These are phyloP conservation scores for Choanephora cucurbitarum DNA, from an alignment of 371 early-diverging fungal genomes.

Conservation along the genomic window DNA sequence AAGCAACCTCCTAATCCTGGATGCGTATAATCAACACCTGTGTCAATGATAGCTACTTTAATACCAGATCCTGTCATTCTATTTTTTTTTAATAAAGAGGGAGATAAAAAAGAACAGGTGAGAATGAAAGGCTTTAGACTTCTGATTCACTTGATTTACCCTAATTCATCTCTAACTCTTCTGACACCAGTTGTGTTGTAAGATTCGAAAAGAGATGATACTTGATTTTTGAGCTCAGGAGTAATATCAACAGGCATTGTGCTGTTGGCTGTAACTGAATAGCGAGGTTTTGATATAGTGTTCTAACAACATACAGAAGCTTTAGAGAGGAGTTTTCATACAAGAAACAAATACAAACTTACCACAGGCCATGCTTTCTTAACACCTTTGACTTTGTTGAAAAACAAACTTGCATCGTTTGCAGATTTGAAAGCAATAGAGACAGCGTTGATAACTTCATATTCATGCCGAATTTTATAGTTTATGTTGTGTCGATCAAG, in stretches of 20 bases:
- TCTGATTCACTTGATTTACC: slow-evolving; percentile 27
- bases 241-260: not conserved
- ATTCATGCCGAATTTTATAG: slow-evolving; percentile 40
- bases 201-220: slow-evolving; percentile 26
- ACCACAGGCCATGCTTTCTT: slow-evolving; percentile 51
- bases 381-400: slow-evolving; percentile 27
- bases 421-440: slow-evolving; percentile 35
- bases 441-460: slow-evolving; percentile 40
- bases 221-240: not conserved
- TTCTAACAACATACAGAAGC: slow-evolving; percentile 10
- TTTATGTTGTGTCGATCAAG: slow-evolving; percentile 29
- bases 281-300: slow-evolving; percentile 19
- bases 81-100: too few relatives aligned
- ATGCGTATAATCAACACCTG: slow-evolving; percentile 67
- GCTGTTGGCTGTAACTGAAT: not conserved
- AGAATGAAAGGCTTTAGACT: too few relatives aligned
- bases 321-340: not conserved
- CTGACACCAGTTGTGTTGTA: slow-evolving; percentile 42
- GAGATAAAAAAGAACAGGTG: too few relatives aligned
- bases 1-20: slow-evolving; percentile 76
- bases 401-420: slow-evolving; percentile 26
- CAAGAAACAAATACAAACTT: not conserved
- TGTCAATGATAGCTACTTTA: slow-evolving; percentile 39
- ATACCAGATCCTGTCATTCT: slow-evolving; percentile 28
- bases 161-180: slow-evolving; percentile 30